Base-by-base conservation (phyloP, 352 stramenopile genomes). In the Discostella stelligera region DNA sequence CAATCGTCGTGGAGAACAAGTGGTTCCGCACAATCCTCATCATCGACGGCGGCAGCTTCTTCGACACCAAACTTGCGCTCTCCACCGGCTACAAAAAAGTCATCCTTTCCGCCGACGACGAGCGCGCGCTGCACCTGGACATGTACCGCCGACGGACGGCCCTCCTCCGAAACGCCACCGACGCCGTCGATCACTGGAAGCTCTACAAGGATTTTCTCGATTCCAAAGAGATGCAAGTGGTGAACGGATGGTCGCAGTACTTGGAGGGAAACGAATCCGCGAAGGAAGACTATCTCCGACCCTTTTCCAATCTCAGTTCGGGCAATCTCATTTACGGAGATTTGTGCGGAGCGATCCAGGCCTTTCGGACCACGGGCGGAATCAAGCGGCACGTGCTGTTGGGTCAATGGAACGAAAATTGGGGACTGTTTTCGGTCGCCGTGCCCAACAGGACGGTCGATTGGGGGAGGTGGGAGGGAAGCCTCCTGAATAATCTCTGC, bases 361-460 rank as follows among this genome's bases (percentile, higher is more conserved):
- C 39, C 0, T 72, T 72, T 27, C 3, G 8, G 4, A 5, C 5
- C 50, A 46, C 50, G 8, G 53, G 53, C 16, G 64, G 64, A 8
- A n/a, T 63, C 27, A 66, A 60, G 27, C 55, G 66, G 37, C 41
- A 62, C 39, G 60, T 72, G 20, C 27, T 66, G 2, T 32, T 79
- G 6, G 46, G 37, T 46, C 20, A 49, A 21, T 46, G 67, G 3
- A 81, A 86, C 50, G 75, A 80, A 55, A 86, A 86, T 65, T 81
- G 73, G 69, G 80, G 80, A 23, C 61, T 65, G 4, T 78, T 86
- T 52, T 82, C 71, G 5, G 44, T 41, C 14, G 5, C 64, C 11
- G 66, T 86, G 25, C 60, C 39, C 10, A 65, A 71, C 18, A 56
- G 74, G 27, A 83, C 75, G 3, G 41, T 25, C 14, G 39, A 80